Conservation (phyloP, 1,284 basidiomycete species). For the Melampsora larici-populina region DNA sequence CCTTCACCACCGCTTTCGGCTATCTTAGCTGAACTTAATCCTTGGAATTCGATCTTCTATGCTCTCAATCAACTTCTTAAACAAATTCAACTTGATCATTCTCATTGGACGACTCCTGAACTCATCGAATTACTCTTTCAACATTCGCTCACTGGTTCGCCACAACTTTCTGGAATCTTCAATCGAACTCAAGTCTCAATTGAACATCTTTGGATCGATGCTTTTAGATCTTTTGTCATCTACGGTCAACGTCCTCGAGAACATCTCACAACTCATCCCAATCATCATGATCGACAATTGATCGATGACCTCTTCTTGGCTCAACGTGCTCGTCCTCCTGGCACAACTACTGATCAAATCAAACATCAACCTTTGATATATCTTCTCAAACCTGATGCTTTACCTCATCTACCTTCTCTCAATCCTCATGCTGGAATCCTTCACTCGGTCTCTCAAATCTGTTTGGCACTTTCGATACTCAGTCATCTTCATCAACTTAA, state of each 20-base stretch:
- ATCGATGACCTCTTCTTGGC: conserved; percentile 19
- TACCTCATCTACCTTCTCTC: conserved; percentile 14
- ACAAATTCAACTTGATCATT: not conserved
- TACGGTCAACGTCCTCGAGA: conserved; percentile 22
- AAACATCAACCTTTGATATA: conserved; percentile 10
- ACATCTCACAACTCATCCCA: not conserved
- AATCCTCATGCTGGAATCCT: not conserved
- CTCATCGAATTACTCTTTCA: conserved; percentile 27
- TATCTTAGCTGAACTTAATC: not conserved
- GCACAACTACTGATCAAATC: not conserved
- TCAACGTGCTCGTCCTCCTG: not conserved
- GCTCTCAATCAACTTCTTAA: not conserved
- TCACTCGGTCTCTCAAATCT: conserved; percentile 6
- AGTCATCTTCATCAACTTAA: conserved; percentile 12
- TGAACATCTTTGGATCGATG: conserved; percentile 19
- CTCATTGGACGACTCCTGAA: not conserved
- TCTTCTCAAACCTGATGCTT: not conserved
- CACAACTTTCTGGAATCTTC: conserved; percentile 11
- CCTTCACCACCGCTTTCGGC: conserved; percentile 21
- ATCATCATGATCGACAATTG: not conserved
- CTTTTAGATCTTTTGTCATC: conserved; percentile 20
- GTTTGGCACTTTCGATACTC: conserved; percentile 19
- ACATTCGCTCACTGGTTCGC: conserved; percentile 5
- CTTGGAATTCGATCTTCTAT: not conserved
- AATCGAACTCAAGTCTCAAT: conserved; percentile 7